A percentile compares a stretch with the other conserved stretches of the same genome.
These are phyloP conservation scores for Hyaloperonospora brassicae DNA, from an alignment of 352 stramenopile genomes.

Conservation along the genomic window DNA sequence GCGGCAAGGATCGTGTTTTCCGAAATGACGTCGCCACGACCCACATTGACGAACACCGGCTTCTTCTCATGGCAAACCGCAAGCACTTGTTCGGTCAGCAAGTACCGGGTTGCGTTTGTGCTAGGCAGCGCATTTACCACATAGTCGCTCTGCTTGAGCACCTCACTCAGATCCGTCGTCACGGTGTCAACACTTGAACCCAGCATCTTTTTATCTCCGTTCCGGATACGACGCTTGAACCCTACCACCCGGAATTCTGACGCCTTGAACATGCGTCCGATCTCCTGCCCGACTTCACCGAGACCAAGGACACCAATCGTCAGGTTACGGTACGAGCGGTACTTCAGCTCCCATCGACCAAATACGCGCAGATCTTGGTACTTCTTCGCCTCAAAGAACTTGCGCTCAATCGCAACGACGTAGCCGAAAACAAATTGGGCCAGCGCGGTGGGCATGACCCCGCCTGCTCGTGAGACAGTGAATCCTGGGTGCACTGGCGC, in stretches of 20 bases:
- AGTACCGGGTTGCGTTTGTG: conserved; percentile 55
- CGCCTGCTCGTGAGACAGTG: conserved; percentile 38
- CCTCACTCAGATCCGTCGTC: conserved; percentile 35
- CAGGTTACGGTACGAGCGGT: conserved; percentile 33
- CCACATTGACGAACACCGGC: conserved; percentile 83
- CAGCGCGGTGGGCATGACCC: conserved; percentile 45
- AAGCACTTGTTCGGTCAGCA: conserved; percentile 50
- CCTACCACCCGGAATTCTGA: conserved; percentile 53
- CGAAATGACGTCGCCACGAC: conserved; percentile 72
- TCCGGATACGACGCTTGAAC: conserved; percentile 51
- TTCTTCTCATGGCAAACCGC: conserved; percentile 35
- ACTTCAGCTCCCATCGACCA: conserved; percentile 29
- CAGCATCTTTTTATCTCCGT: conserved; percentile 13
- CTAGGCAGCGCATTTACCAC: conserved; percentile 80
- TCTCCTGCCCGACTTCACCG: conserved; percentile 52
- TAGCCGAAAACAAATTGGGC: conserved; percentile 45
- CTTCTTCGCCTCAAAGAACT: conserved; percentile 33
- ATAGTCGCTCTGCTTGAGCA: conserved; percentile 58
- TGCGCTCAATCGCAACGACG: conserved; percentile 35
- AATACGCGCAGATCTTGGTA: conserved; percentile 29
- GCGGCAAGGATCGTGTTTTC: conserved; percentile 53
- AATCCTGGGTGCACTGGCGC: conserved; percentile 23
- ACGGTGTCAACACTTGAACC: conserved; percentile 29
- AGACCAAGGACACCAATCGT: conserved; percentile 55
- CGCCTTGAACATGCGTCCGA: conserved; percentile 39